Evolutionary conservation across 1,139 yeast genomes (phyloP).

Genomic region (Suhomyces coccinellae): DNA sequence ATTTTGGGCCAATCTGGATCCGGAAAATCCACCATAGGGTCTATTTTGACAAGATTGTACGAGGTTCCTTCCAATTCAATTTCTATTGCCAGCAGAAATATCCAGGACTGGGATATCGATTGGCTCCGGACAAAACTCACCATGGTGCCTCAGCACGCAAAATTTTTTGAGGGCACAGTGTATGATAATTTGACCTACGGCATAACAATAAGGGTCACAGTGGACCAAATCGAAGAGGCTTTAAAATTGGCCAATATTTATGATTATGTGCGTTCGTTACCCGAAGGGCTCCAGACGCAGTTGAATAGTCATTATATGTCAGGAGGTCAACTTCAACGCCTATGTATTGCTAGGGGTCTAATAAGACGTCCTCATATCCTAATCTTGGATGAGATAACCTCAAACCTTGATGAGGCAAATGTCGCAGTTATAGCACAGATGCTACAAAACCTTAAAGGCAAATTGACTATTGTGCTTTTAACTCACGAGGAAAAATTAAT

Average conservation of each 20-base stretch:
- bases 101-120: slow-evolving; percentile 45
- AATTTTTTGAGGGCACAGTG: slow-evolving; percentile 65
- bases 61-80: slow-evolving; percentile 35
- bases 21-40: slow-evolving; percentile 72
- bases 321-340: slow-evolving; percentile 80
- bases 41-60: slow-evolving; percentile 55
- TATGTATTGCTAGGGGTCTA: slow-evolving; percentile 74
- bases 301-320: slow-evolving; percentile 62
- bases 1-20: slow-evolving; percentile 77
- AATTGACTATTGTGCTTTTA: slow-evolving; percentile 48
- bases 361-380: slow-evolving; percentile 61
- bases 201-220: slow-evolving; percentile 24
- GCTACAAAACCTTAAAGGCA: slow-evolving; percentile 33
- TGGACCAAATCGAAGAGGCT: slow-evolving; percentile 32
- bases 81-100: slow-evolving; percentile 39
- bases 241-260: slow-evolving; percentile 50
- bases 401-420: slow-evolving; percentile 68
- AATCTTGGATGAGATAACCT: slow-evolving; percentile 77
- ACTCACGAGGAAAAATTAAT: slow-evolving; percentile 65
- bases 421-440: slow-evolving; percentile 41
- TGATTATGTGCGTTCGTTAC: slow-evolving; percentile 52
- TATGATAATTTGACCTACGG: slow-evolving; percentile 70
- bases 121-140: slow-evolving; percentile 56
- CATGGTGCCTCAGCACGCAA: slow-evolving; percentile 68
- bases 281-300: slow-evolving; percentile 56